Base-by-base conservation (phyloP, 768 basidiomycete genomes). In the Hirschioporus abietinus region DNA sequence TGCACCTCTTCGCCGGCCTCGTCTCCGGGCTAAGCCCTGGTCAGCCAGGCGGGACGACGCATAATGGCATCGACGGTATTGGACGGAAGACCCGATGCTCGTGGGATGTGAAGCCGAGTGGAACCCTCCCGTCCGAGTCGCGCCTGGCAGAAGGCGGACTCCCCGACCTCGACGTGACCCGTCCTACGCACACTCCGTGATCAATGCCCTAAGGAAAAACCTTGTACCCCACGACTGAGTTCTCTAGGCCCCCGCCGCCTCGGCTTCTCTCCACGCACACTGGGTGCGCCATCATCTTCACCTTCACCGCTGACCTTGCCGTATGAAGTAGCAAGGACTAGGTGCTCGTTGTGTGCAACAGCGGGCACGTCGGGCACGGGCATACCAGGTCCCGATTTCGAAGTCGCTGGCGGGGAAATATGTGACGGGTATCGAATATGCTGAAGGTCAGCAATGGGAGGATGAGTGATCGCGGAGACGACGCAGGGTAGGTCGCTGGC, bases 381-480 rank as follows among this genome's bases (percentile, higher is more conserved):
- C 17, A 74, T 74, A 72, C 73, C 71, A 72, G 42, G 68, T 74
- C 18, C 73, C 73, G 1, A 74, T 74, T 17, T 72, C 73, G 6
- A 68, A 70, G 63, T 71, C 71, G 58, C 67, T 74, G 34, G 72
- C 72, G 8, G 62, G 63, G 35, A 7, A 63, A 23, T 73, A 72
- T 23, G 70, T 74, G 27, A 72, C 69, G 65, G 73, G n/a, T n/a
- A n/a, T n/a, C n/a, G n/a, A n/a, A 74, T 42, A 72, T 73, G 70
- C 52, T 74, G 6, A 70, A 72, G 1, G 68, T 74, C 25, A 68
- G 67, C 25, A 72, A 74, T 58, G 73, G 70, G 9, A 66, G 73
- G 20, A 74, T 74, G 73, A 70, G 68, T n/a, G n/a, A n/a, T n/a
- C 24, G 73, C 73, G 1, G 73, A 74, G 67, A 67, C 72, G 24